Evolutionary conservation across 805 yeast species (phyloP).

Genomic region (Schwanniomyces yamadae): DNA sequence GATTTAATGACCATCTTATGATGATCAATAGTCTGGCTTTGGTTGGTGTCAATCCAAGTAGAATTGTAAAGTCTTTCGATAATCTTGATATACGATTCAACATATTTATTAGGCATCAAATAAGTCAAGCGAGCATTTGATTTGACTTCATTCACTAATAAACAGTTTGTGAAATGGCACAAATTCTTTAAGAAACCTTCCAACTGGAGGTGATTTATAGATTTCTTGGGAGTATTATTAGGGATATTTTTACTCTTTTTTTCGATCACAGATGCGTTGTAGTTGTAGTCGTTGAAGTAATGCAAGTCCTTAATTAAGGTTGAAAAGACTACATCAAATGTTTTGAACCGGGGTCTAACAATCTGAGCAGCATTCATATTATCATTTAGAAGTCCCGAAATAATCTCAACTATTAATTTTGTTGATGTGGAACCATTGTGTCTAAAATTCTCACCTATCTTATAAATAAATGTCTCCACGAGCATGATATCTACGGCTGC

Average conservation of each 20-base stretch:
- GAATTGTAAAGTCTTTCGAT: constrained; percentile 21
- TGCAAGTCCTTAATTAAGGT: constrained; percentile 28
- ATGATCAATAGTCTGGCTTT: constrained; percentile 13
- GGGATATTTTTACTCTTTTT: constrained; percentile 14
- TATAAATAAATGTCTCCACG: constrained; percentile 34
- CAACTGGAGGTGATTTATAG: constrained; percentile 26
- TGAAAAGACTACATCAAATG: constrained; percentile 30
- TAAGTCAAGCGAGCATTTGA: constrained; percentile 8
- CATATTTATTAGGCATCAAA: constrained; percentile 17
- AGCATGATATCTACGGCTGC: constrained; percentile 26
- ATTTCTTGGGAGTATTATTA: constrained; percentile 24
- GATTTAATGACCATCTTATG: constrained; percentile 28
- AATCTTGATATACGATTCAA: constrained; percentile 25
- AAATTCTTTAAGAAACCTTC: constrained; percentile 18
- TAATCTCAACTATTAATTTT: constrained; percentile 25
- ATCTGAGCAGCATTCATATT: constrained; percentile 14
- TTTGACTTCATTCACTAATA: constrained; percentile 13
- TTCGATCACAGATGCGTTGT: constrained; percentile 14
- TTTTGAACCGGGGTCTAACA: constrained; percentile 25
- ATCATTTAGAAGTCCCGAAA: constrained; percentile 20
- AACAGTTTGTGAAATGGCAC: constrained; percentile 21
- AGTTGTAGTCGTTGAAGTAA: constrained; percentile 28
- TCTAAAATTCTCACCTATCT: constrained; percentile 25
- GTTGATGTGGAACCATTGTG: constrained; percentile 16
- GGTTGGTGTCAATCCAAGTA: constrained; percentile 23